Percentiles rank a stretch among this genome's conserved stretches.
These are phyloP conservation scores for Cutaneotrichosporon sp. DNA, from an alignment of 1,284 basidiomycete genomes.

Conservation along the genomic window DNA sequence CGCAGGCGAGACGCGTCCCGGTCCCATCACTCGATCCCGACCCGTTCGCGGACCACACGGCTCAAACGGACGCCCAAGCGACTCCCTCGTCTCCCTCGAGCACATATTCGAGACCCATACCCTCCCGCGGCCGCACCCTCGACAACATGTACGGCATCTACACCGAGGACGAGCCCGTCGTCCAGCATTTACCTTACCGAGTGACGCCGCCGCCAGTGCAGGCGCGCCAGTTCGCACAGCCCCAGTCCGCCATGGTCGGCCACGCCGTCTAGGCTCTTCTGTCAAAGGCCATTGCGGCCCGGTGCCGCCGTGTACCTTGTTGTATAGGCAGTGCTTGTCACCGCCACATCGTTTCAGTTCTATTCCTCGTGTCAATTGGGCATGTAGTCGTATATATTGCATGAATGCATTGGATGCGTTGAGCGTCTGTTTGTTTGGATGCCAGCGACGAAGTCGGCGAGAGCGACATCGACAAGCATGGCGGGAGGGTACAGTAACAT, in stretches of 20 bases:
- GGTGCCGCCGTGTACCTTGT: not conserved
- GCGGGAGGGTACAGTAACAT: too few relatives aligned
- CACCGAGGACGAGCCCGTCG: not conserved
- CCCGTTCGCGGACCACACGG: not conserved
- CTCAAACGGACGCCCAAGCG: not conserved
- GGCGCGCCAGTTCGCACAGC: not conserved
- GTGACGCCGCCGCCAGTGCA: not conserved
- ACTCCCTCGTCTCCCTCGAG: too few relatives aligned
- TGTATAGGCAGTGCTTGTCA: not conserved
- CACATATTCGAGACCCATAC: not conserved
- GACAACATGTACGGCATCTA: not conserved
- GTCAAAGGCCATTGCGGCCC: not conserved
- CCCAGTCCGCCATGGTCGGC: not conserved
- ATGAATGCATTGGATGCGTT: not conserved
- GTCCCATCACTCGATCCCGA: not conserved
- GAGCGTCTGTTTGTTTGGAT: too few relatives aligned
- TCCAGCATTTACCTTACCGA: not conserved
- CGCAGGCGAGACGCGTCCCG: not conserved
- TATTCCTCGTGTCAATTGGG: not conserved
- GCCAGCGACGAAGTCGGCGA: too few relatives aligned
- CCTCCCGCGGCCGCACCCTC: not conserved
- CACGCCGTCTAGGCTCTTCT: not conserved
- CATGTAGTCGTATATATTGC: not conserved
- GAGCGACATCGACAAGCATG: too few relatives aligned
- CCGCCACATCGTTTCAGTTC: not conserved